These are phyloP conservation scores for Monosporascus sp. DNA, from an alignment of 2,329 filamentous ascomycete species.

Conservation along the genomic window DNA sequence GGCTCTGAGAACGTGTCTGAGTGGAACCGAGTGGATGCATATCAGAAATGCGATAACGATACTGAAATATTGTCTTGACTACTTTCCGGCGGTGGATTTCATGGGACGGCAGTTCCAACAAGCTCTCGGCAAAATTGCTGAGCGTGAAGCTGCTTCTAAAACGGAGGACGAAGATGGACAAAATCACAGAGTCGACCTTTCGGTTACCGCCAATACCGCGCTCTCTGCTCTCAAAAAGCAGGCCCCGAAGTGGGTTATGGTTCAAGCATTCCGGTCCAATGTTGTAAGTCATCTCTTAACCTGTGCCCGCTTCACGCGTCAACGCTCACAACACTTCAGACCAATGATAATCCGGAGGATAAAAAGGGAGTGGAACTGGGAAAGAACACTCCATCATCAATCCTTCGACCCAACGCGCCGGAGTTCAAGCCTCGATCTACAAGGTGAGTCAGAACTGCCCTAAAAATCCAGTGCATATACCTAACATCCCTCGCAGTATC, in stretches of 20 bases:
- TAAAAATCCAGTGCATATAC: conserved; percentile 1
- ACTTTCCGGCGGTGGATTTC: conserved; percentile 85
- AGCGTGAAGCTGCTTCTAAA: conserved; percentile 51
- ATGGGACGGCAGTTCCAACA: conserved; percentile 66
- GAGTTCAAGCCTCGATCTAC: conserved; percentile 56
- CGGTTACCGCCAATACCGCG: conserved; percentile 66
- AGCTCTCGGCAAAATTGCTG: conserved; percentile 60
- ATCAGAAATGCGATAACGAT: conserved; percentile 93
- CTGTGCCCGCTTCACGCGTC: not conserved
- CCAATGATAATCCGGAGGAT: conserved; percentile 32
- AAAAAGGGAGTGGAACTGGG: conserved; percentile 31
- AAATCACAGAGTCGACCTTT: conserved; percentile 65
- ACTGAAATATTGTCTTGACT: conserved; percentile 71
- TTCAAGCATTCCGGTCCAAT: conserved; percentile 65
- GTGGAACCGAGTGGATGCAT: conserved; percentile 89
- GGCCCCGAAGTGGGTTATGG: conserved; percentile 65
- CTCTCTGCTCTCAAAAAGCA: conserved; percentile 64
- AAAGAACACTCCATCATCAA: conserved; percentile 25
- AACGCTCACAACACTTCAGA: conserved; percentile 35
- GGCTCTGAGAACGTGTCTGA: conserved; percentile 76
- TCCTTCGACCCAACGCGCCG: conserved; percentile 52
- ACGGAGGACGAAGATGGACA: conserved; percentile 42
- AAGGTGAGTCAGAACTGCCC: conserved; percentile 23
- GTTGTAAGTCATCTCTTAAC: conserved; percentile 40
- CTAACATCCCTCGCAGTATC: conserved; percentile 13